Conservation (phyloP, 495 filamentous ascomycete species). For the Lasiosphaeriaceae sp. region DNA sequence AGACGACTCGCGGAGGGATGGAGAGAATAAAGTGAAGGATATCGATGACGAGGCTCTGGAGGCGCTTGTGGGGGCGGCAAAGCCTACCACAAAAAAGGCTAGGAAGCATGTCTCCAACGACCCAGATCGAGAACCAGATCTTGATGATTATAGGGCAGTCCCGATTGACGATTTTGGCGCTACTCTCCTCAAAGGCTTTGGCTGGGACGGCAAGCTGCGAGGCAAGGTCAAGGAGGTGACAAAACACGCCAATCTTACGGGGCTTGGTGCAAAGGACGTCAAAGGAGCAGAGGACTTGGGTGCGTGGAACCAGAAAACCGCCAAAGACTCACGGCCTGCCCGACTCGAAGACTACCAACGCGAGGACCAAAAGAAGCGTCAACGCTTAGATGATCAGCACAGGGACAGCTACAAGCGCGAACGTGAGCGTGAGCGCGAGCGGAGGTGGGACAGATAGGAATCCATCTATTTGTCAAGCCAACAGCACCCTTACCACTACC, state of each 20-base stretch:
- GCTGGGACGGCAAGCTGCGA: constrained; percentile 82
- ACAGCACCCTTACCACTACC: no score
- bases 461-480: not conserved
- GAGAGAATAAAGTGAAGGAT: constrained; percentile 37
- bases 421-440: constrained; percentile 40
- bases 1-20: constrained; percentile 18
- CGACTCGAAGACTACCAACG: constrained; percentile 44
- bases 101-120: constrained; percentile 47
- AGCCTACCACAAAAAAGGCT: constrained; percentile 13
- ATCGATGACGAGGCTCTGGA: constrained; percentile 78
- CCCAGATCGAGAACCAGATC: constrained; percentile 69
- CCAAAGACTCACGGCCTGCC: constrained; percentile 28
- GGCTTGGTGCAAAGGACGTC: constrained; percentile 71
- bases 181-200: constrained; percentile 83
- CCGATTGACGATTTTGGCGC: constrained; percentile 94
- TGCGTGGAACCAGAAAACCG: constrained; percentile 33
- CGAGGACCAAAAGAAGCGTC: constrained; percentile 38
- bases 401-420: constrained; percentile 45
- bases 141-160: constrained; percentile 81
- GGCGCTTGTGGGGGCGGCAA: constrained; percentile 64
- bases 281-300: constrained; percentile 65
- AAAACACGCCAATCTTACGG: constrained; percentile 72
- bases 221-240: constrained; percentile 47
- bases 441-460: constrained; percentile 31
- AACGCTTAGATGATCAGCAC: constrained; percentile 35